These are phyloP conservation scores for Microbotryum saponariae DNA, from an alignment of 1,284 basidiomycete species.

Conservation along the genomic window DNA sequence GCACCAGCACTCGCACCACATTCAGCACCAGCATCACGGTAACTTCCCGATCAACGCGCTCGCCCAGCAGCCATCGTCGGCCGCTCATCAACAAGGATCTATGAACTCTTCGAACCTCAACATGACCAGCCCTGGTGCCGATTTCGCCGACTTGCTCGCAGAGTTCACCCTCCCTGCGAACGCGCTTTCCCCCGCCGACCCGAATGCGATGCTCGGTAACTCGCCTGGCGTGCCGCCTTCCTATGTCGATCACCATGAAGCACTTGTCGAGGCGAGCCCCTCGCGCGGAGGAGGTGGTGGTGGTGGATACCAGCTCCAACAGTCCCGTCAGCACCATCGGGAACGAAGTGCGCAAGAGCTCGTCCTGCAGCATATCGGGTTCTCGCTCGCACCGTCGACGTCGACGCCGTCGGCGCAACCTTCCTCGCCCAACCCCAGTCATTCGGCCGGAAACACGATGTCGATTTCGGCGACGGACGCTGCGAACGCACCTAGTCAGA, in stretches of 20 bases:
- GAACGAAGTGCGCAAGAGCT: conserved; percentile 4
- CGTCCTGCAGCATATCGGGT: not conserved
- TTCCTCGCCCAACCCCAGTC: not conserved
- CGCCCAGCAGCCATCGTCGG: not conserved
- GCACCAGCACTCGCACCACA: no score
- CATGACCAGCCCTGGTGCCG: conserved; percentile 1
- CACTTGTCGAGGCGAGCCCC: no score
- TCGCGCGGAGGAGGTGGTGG: no score
- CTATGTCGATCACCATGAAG: no score
- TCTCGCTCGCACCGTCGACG: not conserved
- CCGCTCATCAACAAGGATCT: not conserved
- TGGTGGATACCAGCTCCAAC: not conserved
- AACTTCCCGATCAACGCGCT: not conserved
- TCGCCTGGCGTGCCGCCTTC: no score
- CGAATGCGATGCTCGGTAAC: no score
- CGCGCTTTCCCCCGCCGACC: conserved; percentile 6
- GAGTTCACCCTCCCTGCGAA: conserved; percentile 24
- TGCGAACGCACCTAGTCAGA: not conserved
- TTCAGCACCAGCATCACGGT: not conserved
- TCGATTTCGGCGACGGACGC: not conserved
- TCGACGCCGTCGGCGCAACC: not conserved
- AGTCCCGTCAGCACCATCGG: not conserved
- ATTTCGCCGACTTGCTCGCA: conserved; percentile 21
- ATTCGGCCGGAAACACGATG: not conserved
- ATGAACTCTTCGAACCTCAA: not conserved